These are phyloP conservation scores for Fomitopsis palustris DNA, from an alignment of 1,284 basidiomycete species.

Conservation along the genomic window DNA sequence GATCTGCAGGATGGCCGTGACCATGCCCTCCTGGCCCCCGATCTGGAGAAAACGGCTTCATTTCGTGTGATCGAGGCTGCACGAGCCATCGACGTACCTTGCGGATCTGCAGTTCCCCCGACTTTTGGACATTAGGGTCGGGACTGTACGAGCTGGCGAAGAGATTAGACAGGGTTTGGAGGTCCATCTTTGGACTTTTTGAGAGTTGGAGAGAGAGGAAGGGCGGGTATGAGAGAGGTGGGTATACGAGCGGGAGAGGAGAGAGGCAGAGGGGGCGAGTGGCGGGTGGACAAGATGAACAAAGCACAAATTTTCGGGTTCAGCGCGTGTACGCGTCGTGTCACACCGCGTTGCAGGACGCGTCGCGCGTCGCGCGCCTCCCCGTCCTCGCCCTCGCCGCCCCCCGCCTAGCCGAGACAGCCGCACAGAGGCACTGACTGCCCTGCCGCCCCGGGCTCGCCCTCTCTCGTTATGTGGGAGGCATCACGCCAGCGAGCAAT, in stretches of 20 bases:
- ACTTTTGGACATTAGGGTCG: slow-evolving; percentile 83
- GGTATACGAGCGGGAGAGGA: slow-evolving; percentile 6
- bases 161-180: slow-evolving; percentile 70
- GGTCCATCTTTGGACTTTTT: slow-evolving; percentile 53
- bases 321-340: slow-evolving; percentile 5
- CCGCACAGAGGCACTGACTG: not conserved
- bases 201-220: not conserved
- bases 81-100: slow-evolving; percentile 47
- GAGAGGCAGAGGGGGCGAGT: not conserved
- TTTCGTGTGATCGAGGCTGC: slow-evolving; percentile 2
- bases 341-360: slow-evolving; percentile 2
- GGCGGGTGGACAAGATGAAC: slow-evolving; percentile 3
- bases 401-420: not conserved
- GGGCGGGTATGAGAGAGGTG: slow-evolving; percentile 5
- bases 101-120: slow-evolving; percentile 79
- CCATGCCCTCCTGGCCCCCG: slow-evolving; percentile 73
- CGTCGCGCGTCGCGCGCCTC: slow-evolving; percentile 3
- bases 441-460: not conserved
- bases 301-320: slow-evolving; percentile 4
- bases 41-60: slow-evolving; percentile 42
- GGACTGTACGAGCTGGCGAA: slow-evolving; percentile 77
- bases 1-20: slow-evolving; percentile 77
- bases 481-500: not conserved
- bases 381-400: not conserved
- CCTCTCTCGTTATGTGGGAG: not conserved